Percentiles rank a stretch among this genome's conserved stretches.
phyloP scores from a whole-genome alignment of 306 rosid species.

The Lithocarpus polystachyus region DNA sequence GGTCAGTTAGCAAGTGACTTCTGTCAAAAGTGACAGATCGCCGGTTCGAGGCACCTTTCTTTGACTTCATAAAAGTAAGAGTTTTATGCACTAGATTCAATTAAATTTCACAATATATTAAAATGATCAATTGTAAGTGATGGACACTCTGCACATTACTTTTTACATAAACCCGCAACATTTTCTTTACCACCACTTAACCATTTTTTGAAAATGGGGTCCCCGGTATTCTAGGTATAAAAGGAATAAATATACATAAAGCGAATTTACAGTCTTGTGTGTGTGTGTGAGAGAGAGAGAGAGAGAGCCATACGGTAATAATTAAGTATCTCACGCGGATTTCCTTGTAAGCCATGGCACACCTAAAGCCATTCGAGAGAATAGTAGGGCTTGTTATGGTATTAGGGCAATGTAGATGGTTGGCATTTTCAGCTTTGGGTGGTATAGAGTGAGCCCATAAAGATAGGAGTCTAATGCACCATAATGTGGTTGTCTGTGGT shows the following conservation, averaged over 20 bases:
- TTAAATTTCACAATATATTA: too few relatives aligned
- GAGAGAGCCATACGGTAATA: neutral
- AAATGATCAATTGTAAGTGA: too few relatives aligned
- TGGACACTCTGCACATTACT: too few relatives aligned
- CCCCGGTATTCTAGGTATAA: too few relatives aligned
- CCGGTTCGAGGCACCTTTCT: rapidly evolving
- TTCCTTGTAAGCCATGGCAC: neutral
- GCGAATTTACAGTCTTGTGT: neutral
- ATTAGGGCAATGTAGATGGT: neutral
- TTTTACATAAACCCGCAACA: too few relatives aligned
- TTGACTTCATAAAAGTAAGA: too few relatives aligned
- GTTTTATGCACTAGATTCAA: too few relatives aligned
- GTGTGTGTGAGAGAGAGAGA: neutral
- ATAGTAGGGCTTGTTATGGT: conserved; percentile 30
- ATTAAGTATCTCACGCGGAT: neutral
- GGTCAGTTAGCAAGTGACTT: too few relatives aligned
- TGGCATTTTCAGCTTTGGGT: conserved; percentile 16
- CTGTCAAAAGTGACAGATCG: too few relatives aligned
- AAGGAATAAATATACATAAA: neutral
- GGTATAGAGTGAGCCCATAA: conserved; percentile 35
- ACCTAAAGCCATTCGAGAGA: conserved; percentile 12
- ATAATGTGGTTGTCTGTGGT: conserved; percentile 37
- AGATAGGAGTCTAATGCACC: conserved; percentile 21
- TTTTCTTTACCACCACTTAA: too few relatives aligned
- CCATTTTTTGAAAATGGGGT: too few relatives aligned